These are phyloP conservation scores for Leccinum imitatum DNA, from an alignment of 768 basidiomycete species.

Conservation along the genomic window DNA sequence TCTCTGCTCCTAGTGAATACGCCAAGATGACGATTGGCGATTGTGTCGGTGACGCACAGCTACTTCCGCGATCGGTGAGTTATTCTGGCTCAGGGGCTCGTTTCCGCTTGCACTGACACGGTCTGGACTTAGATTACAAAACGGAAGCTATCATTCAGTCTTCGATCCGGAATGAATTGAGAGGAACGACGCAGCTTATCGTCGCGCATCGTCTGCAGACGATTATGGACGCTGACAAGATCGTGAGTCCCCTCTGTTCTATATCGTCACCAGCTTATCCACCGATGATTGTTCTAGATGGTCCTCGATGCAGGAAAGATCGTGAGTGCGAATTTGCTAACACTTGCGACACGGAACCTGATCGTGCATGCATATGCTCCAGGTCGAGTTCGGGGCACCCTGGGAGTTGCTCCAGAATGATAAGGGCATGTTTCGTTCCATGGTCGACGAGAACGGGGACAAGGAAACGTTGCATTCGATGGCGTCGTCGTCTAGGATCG, in stretches of 20 bases:
- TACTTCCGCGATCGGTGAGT: slow-evolving; percentile 44
- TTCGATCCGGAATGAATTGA: slow-evolving; percentile 48
- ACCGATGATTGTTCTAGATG: slow-evolving; percentile 30
- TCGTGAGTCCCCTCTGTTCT: slow-evolving; percentile 32
- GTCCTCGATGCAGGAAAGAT: slow-evolving; percentile 43
- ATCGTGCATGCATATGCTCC: not conserved
- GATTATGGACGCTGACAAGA: slow-evolving; percentile 62
- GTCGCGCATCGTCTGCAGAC: slow-evolving; percentile 59
- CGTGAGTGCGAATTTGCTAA: slow-evolving; percentile 22
- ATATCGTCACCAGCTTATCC: not conserved
- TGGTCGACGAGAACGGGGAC: slow-evolving; percentile 61
- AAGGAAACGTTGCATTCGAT: slow-evolving; percentile 47
- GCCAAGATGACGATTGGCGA: not conserved
- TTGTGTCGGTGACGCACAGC: slow-evolving; percentile 24
- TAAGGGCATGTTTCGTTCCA: slow-evolving; percentile 47
- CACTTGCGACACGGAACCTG: not conserved
- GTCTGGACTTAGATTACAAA: slow-evolving; percentile 43
- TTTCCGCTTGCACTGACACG: not conserved
- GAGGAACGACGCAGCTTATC: slow-evolving; percentile 51
- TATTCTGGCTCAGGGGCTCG: not conserved
- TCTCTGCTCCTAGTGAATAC: not conserved
- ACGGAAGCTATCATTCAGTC: slow-evolving; percentile 55
- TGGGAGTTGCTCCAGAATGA: slow-evolving; percentile 49
- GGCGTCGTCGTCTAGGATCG: slow-evolving; percentile 9
- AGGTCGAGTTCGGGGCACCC: slow-evolving; percentile 51